Base-by-base conservation (phyloP, 2,329 filamentous ascomycete genomes). In the Bisporella sp. region DNA sequence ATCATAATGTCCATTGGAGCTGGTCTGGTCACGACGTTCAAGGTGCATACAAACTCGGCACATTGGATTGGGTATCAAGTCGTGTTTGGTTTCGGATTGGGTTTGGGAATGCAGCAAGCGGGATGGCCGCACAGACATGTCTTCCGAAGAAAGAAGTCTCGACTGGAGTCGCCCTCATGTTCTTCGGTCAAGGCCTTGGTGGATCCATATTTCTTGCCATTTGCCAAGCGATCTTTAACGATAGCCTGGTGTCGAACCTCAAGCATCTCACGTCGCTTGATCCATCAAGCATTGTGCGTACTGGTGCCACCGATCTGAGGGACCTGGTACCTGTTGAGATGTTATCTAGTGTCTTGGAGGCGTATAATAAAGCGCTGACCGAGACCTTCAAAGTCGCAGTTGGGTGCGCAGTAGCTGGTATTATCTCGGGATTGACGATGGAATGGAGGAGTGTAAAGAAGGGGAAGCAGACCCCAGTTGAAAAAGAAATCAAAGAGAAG, bases 371-470 rank as follows among this genome's bases (percentile, higher is more conserved):
- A 7, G 73, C 77, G 0, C 57, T 82, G 11, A 71, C 68, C 4
- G 63, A 73, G 49, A 71, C 71, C 0, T 82, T 77, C 60, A 77
- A 78, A 55, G 68, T 76, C 4, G 78, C 73, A 2, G 68, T 82
- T 6, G 75, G 76, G 4, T 66, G 82, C 59, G 71, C 72, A 1
- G 70, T 70, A 4, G 48, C 84, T 9, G 74, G 73, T 4, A 69
- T 85, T 12, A 37, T 84, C 7, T 81, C 78, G 1, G 71, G 75
- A 0, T 59, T 73, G 2, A 40, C 42, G 6, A 47, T 51, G 43
- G 49, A 56, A 30, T 55, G 55, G 53, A 46, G 33, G 42, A 51
- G 31, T 31, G 32, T 55, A 2, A 57, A 54, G 40, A 13, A 3
- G 13, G 4, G 5, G 28, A 31, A 35, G 37, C 5, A 41, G 35